phyloP scores from a whole-genome alignment of 2,329 filamentous ascomycete species.

The Hypoxylon sp. region DNA sequence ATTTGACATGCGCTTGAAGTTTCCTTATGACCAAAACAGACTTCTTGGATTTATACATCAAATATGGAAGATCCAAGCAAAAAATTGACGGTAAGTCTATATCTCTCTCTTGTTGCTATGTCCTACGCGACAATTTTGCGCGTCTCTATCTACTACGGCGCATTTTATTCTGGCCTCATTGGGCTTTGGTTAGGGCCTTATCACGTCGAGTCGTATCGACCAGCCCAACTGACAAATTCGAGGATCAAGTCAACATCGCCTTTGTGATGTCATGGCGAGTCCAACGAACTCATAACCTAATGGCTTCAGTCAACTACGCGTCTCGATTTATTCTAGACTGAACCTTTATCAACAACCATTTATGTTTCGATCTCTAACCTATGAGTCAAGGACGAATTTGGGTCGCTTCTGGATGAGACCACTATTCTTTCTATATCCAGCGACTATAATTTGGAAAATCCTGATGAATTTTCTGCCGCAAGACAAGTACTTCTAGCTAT shows the following conservation, averaged over 20 bases:
- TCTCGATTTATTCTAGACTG: neutral
- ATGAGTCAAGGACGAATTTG: conserved; percentile 74
- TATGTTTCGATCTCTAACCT: conserved; percentile 11
- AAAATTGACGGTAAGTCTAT: conserved; percentile 45
- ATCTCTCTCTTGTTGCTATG: neutral
- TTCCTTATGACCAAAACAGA: neutral
- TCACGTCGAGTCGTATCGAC: conserved; percentile 4
- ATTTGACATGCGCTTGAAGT: conserved; percentile 15
- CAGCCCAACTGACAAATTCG: neutral
- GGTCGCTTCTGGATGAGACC: conserved; percentile 81
- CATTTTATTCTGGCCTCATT: neutral
- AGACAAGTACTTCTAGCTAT: conserved; percentile 75
- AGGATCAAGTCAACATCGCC: neutral
- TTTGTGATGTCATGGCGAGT: neutral
- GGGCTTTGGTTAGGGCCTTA: neutral
- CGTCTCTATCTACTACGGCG: neutral
- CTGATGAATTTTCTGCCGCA: conserved; percentile 67
- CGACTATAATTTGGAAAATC: conserved; percentile 77
- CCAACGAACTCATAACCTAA: neutral
- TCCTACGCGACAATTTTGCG: neutral
- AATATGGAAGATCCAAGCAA: conserved; percentile 44
- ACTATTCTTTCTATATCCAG: conserved; percentile 81
- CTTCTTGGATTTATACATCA: conserved; percentile 5
- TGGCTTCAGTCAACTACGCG: neutral
- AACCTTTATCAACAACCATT: neutral